A percentile compares a stretch with the other conserved stretches of the same genome.
Evolutionary conservation across 441 rosid species (phyloP).

Genomic region (Melastoma candidum): DNA sequence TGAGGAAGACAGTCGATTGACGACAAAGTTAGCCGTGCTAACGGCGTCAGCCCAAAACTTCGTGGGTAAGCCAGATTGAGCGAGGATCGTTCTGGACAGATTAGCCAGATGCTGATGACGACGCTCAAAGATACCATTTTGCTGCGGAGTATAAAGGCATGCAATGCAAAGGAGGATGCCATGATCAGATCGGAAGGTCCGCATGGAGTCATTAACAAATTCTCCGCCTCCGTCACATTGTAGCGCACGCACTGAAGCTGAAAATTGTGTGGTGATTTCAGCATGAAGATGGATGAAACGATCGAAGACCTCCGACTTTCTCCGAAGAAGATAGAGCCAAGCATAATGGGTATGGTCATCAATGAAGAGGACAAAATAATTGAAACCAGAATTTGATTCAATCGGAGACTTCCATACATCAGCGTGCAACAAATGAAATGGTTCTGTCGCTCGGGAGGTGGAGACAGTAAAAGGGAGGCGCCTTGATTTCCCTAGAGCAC

Average conservation of each 20-base stretch:
- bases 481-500: too few relatives aligned
- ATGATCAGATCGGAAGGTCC: not conserved
- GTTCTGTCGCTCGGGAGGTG: too few relatives aligned
- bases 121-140: not conserved
- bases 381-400: not conserved
- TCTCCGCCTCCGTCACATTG: not conserved
- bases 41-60: too few relatives aligned
- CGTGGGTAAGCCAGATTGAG: too few relatives aligned
- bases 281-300: not conserved
- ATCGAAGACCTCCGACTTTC: not conserved
- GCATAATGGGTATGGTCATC: not conserved
- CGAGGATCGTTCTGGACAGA: too few relatives aligned
- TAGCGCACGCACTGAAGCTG: too few relatives aligned
- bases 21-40: too few relatives aligned
- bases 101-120: not conserved
- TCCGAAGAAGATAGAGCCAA: not conserved
- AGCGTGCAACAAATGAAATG: not conserved
- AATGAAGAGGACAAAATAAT: not conserved
- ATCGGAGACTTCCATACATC: not conserved
- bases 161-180: not conserved
- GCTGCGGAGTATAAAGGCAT: not conserved
- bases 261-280: too few relatives aligned
- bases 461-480: too few relatives aligned
- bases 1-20: too few relatives aligned
- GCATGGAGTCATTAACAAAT: not conserved